Evolutionary conservation across 805 yeast species (phyloP), one percentile per base, ranked within the genome.

Genomic region (Schwanniomyces sp.): DNA sequence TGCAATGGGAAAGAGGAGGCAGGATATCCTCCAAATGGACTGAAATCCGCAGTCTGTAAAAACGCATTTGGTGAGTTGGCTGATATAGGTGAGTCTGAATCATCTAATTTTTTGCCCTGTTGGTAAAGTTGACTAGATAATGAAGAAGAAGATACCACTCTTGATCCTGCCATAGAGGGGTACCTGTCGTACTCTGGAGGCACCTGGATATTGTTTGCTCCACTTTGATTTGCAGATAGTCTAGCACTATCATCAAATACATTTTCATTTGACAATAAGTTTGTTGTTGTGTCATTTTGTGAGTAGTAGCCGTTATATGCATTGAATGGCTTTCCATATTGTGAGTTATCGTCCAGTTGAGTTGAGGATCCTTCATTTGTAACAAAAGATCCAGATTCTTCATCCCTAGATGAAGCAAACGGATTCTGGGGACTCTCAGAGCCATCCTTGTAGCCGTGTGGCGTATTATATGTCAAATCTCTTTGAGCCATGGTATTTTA

Each of bases 11-110:
- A 92, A 4, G 90, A 84, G 14, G 91, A 77, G 7, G 96, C 95
- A 0, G 99, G 98, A 66, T 88, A 92, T 12, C 98, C 98, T 44
- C 98, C 99, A 70, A 92, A 92, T 2, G 98, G 99, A 41, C 88
- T 82, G 54, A 84, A 84, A 59, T 86, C 94, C 18, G 67, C 58
- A 18, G 84, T 78, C 58, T 77, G 84, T 14, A 62, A 55, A 41
- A 70, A 66, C 6, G 73, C 72, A 48, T 61, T 63, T 7, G 60
- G 44, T 12, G 57, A 54, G 18, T 52, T 56, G 36, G 53, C 53
- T 3, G 63, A 54, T 21, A 55, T 52, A 12, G 66, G 52, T 25
- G 59, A 51, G 38, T 52, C 58, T 38, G 60, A 63, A 27, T 56
- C 62, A 5, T 45, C 48, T 8, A 21, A 14, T 29, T 36, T 37